Percentiles rank a stretch among this genome's conserved stretches.
Evolutionary conservation across 306 rosid genomes (phyloP).

Genomic region (Malus sieversii): DNA sequence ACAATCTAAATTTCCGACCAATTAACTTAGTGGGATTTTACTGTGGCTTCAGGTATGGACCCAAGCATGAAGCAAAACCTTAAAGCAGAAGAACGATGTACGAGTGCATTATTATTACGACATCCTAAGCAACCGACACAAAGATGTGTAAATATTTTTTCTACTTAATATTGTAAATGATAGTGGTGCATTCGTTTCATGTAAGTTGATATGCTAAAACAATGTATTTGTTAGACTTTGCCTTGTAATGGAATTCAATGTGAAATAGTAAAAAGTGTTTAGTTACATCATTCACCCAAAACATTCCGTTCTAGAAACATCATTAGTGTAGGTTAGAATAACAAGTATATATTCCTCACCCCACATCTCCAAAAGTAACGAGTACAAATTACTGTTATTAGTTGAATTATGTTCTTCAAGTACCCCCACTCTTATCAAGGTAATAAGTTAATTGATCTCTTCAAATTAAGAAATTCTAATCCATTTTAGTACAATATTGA

Average conservation of each 20-base stretch:
- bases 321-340: slow-evolving; percentile 17
- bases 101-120: too few relatives aligned
- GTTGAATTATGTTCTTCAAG: slow-evolving; percentile 5
- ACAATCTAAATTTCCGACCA: slow-evolving; percentile 21
- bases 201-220: accelerated
- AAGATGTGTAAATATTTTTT: neutral
- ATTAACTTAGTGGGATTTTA: slow-evolving; percentile 37
- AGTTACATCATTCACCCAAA: slow-evolving; percentile 25
- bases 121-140: too few relatives aligned
- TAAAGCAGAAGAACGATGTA: neutral
- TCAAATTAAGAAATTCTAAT: neutral
- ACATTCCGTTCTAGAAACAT: slow-evolving; percentile 14
- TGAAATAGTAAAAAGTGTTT: neutral
- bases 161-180: too few relatives aligned
- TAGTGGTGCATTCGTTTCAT: accelerated
- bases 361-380: slow-evolving; percentile 2
- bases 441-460: neutral
- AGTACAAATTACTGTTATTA: neutral
- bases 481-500: neutral
- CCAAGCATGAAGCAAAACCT: neutral
- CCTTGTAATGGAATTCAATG: too few relatives aligned
- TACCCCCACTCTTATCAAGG: slow-evolving; percentile 3
- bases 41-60: slow-evolving; percentile 32
- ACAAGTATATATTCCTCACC: neutral
- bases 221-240: neutral